Percentiles rank a stretch among this genome's conserved stretches.
These are phyloP conservation scores for Blastobotrys americana DNA, from an alignment of 805 yeast species.

Conservation along the genomic window DNA sequence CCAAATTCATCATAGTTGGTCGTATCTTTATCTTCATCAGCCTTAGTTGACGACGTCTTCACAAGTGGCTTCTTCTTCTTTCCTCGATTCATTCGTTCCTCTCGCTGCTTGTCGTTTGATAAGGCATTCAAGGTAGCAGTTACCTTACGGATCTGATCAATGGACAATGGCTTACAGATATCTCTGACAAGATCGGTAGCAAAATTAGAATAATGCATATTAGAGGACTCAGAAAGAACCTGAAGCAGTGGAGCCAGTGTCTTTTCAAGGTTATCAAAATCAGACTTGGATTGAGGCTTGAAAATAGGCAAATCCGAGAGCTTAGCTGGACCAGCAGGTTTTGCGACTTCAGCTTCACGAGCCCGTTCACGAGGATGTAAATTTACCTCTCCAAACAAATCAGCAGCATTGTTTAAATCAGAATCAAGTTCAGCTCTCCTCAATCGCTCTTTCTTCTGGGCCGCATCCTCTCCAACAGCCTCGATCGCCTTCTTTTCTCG, in stretches of 20 bases:
- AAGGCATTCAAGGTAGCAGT: slow-evolving; percentile 75
- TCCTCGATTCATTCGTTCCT: slow-evolving; percentile 89
- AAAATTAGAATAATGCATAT: slow-evolving; percentile 63
- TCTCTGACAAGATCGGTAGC: slow-evolving; percentile 85
- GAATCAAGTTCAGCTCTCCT: slow-evolving; percentile 74
- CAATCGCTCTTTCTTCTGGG: slow-evolving; percentile 65
- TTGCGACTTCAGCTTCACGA: slow-evolving; percentile 30
- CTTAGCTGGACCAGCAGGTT: slow-evolving; percentile 32
- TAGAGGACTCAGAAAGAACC: slow-evolving; percentile 52
- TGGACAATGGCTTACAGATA: slow-evolving; percentile 67
- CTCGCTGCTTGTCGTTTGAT: slow-evolving; percentile 77
- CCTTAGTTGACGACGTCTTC: slow-evolving; percentile 58
- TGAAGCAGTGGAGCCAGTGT: slow-evolving; percentile 56
- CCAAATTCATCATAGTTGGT: slow-evolving; percentile 39
- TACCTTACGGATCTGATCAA: slow-evolving; percentile 80
- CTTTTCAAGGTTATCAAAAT: slow-evolving; percentile 70
- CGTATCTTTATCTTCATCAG: slow-evolving; percentile 50
- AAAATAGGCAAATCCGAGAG: slow-evolving; percentile 52
- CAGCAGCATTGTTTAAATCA: slow-evolving; percentile 90
- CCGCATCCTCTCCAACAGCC: slow-evolving; percentile 50
- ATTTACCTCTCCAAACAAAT: slow-evolving; percentile 64
- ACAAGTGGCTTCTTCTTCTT: slow-evolving; percentile 93
- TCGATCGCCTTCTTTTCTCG: slow-evolving; percentile 39
- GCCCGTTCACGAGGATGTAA: slow-evolving; percentile 38
- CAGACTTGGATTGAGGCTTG: slow-evolving; percentile 71